phyloP scores from a whole-genome alignment of 306 rosid species.

The Glycine latifolia region DNA sequence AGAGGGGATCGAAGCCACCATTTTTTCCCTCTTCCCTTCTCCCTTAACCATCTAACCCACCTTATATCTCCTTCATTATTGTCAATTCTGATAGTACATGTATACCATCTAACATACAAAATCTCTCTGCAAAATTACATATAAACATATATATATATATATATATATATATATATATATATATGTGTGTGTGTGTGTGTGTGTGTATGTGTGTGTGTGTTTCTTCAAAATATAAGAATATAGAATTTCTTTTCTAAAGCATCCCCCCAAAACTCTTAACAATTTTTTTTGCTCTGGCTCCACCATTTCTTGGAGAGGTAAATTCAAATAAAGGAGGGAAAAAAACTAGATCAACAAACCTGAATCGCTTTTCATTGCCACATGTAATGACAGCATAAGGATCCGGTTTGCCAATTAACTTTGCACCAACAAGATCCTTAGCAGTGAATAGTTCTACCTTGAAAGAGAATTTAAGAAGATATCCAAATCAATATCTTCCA shows the following conservation, averaged over 20 bases:
- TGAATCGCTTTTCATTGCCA: conserved; percentile 90
- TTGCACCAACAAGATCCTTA: conserved; percentile 90
- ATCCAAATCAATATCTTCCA: conserved; percentile 31
- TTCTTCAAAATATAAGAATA: background rate
- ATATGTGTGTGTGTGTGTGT: too few species aligned
- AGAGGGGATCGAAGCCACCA: too few species aligned
- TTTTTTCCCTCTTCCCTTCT: too few species aligned
- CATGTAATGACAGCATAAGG: conserved; percentile 96
- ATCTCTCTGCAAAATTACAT: conserved; percentile 24
- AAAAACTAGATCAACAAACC: conserved; percentile 54
- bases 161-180: too few species aligned
- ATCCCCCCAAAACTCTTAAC: background rate
- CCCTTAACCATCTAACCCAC: too few species aligned
- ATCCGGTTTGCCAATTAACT: conserved; percentile 95
- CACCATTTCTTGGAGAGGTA: background rate
- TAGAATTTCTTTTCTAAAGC: background rate
- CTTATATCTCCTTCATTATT: background rate
- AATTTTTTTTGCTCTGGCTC: conserved; percentile 11
- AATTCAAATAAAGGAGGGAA: background rate
- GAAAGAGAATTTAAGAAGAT: conserved; percentile 45
- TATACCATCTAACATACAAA: conserved; percentile 13
- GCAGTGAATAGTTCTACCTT: conserved; percentile 98
- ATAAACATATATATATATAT: background rate
- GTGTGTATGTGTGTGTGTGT: too few species aligned
- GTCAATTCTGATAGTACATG: conserved; percentile 1